Evolutionary conservation across 257 asterid genomes (phyloP), one percentile per base, ranked within the genome.

Genomic region (Henckelia pumila): DNA sequence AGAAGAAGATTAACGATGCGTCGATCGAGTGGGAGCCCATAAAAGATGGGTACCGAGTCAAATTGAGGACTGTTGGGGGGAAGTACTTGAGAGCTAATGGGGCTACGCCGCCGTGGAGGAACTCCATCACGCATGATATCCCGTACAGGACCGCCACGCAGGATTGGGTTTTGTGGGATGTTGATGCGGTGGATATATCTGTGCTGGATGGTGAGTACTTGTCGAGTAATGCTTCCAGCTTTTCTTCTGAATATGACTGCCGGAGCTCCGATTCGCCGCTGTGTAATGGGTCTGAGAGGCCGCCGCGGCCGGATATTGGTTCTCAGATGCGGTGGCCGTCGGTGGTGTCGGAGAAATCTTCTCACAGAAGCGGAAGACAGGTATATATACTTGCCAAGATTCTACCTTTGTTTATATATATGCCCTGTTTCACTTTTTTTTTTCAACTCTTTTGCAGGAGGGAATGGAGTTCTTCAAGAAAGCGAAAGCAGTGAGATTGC

Each of bases 101-200:
- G 0, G 89, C 82, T 0, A 84, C 83, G 33, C 86, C 85, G 16
- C 93, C 93, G 9, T 86, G 93, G 93, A 71, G 93, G 52, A 86
- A 86, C 29, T 84, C 93, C 6, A 30, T 86, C 5, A 86, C 93
- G 6, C 89, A 86, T n/a, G 93, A 86, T 66, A 71, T 80, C 33
- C 93, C 93, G 7, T 49, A 84, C 13, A 67, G 88, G 30, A 86
- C 89, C 6, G 88, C 86, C 1, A 86, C 92, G 0, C 87, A 81
- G 30, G 84, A 83, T 73, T 86, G 92, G 92, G 85, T 86, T 14
- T 17, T 80, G 77, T 86, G 92, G 92, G 88, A 81, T n/a, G 88
- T 86, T 3, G 89, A 86, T 62, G 68, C 59, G 16, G 83, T 83
- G 22, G 89, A 86, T 59, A 28, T 77, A 0, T 67, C 81, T 17